Evolutionary conservation across 352 stramenopile species (phyloP), one percentile per base, ranked within the genome.

Genomic region (Phytophthora cryptogea): DNA sequence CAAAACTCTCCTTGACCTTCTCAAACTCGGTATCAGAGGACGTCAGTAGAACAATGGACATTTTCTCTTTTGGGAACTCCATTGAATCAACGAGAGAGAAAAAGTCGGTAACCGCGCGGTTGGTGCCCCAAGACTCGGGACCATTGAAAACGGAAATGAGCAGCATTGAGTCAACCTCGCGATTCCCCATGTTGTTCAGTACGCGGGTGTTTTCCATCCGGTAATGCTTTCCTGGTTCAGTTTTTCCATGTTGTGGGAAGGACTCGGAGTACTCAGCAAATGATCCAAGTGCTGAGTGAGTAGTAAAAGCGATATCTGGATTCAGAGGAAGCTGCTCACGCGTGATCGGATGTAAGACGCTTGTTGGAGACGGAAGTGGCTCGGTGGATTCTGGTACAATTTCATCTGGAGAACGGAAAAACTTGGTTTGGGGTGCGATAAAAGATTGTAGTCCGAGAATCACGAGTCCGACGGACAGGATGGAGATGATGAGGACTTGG

Each of bases 11-110:
- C 26, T 65, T 49, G 3, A 74, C 26, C 26, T 39, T 49, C 16
- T 39, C 4, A 39, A 72, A 80, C 28, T 80, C 67, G 5, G 51
- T 30, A 14, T 58, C 27, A 9, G 43, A 66, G 11, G 73, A 83
- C 28, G 59, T 75, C 6, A 83, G 58, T 42, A 83, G 46, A 2
- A 54, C 53, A 2, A 83, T 26, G 3, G 67, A 78, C 1, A 66
- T 61, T 30, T 78, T 72, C n/a, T 52, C 23, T 13, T 48, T 68
- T 0, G 63, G 51, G 27, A 70, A 66, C 13, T 70, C 54, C 20
- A 76, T 71, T 1, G 17, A 63, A 0, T 6, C 33, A 4, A 83
- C 20, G 1, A 83, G 43, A 17, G 48, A 8, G 32, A 83, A 73
- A 27, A 73, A 76, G 27, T 73, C 52, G 0, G 31, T 23, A 6